Evolutionary conservation across 2,329 filamentous ascomycete genomes (phyloP), one percentile per base, ranked within the genome.

Genomic region (Neurospora sp.): DNA sequence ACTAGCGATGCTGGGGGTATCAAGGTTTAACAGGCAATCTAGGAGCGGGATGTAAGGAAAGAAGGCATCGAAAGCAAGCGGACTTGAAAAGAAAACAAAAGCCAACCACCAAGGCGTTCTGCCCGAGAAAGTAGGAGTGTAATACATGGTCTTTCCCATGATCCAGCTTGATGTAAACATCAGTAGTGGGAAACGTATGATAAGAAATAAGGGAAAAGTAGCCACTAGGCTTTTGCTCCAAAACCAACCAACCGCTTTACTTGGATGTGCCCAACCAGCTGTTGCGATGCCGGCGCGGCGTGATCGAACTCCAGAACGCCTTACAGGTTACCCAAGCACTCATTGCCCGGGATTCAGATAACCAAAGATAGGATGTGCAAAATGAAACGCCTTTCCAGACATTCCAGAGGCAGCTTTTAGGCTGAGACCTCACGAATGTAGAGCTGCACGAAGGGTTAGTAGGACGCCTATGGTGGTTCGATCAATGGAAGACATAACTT

Each of bases 401-500:
- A 0, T 19, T 23, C 43, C 19, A 52, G n/a, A 0, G 0, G 43
- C 15, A 3, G 15, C 8, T 10, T 10, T 19, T 1, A 4, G 8
- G 17, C 17, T 10, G 42, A 43, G 8, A 19, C 8, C 8, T 43
- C 42, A 43, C 42, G 9, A 46, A 19, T 2, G 42, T 11, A 11
- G 42, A 19, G 3, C 42, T 46, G 42, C 1, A 46, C n/a, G 2
- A 0, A 23, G 1, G 43, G 19, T 46, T 23, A 46, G 43, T 6
- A 23, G 9, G 1, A 1, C 43, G n/a, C 43, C n/a, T 23, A 13
- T 46, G 10, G 43, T 46, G 10, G 10, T 46, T 46, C 1, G 10
- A 46, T 46, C 2, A 46, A 3, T 46, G n/a, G 4, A 46, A 23
- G 4, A 46, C 43, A 6, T 46, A 46, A 46, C 43, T 46, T 46